These are phyloP conservation scores for Aspergillus eucalypticola DNA, from an alignment of 2,329 filamentous ascomycete species.

Conservation along the genomic window DNA sequence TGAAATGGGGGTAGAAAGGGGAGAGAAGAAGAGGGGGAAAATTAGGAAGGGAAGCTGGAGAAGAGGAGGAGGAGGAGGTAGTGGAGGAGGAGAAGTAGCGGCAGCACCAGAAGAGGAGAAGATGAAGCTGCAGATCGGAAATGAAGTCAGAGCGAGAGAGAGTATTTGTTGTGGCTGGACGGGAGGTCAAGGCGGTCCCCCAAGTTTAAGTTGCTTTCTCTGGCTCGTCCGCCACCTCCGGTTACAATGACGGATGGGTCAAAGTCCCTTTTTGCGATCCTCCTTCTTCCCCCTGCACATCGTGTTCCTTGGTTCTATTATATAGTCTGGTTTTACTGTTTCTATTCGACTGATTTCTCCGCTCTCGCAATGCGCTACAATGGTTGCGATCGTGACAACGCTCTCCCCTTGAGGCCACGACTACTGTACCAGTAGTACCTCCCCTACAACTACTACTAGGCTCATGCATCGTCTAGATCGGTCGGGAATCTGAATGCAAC, in stretches of 20 bases:
- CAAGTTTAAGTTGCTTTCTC: neutral
- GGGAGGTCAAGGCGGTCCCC: constrained; percentile 8
- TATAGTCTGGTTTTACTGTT: neutral
- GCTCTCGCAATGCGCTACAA: neutral
- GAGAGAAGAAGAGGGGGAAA: constrained; percentile 5
- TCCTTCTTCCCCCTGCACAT: neutral
- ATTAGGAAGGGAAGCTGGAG: neutral
- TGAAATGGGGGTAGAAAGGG: constrained; percentile 11
- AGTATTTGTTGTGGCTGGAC: constrained; percentile 5
- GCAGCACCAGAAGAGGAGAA: constrained; percentile 13
- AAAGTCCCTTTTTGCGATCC: neutral
- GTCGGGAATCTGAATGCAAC: neutral
- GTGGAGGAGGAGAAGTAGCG: constrained; percentile 8
- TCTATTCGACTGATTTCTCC: neutral
- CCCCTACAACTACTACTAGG: too few relatives aligned
- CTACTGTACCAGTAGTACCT: neutral
- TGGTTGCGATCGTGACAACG: neutral
- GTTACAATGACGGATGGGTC: neutral
- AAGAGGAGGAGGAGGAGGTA: neutral
- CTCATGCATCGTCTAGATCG: neutral
- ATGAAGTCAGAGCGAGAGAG: constrained; percentile 16
- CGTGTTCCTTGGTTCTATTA: neutral
- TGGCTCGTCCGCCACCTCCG: neutral
- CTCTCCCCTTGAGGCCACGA: neutral
- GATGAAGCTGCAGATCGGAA: constrained; percentile 8